Percentiles rank a stretch among this genome's conserved stretches.
These are phyloP conservation scores for Solanum dulcamara DNA, from an alignment of 257 asterid species.

Conservation along the genomic window DNA sequence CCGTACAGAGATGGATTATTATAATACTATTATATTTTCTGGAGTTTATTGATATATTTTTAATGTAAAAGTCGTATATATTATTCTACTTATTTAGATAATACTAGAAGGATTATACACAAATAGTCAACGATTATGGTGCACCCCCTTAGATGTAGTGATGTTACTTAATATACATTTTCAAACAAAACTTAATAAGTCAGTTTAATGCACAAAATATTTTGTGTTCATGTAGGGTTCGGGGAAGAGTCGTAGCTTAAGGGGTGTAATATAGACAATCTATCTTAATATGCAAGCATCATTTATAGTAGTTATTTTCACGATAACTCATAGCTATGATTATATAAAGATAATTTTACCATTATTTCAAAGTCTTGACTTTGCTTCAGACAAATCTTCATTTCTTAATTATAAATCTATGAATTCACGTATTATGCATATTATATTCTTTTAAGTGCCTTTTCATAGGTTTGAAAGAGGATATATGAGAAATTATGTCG, in stretches of 20 bases:
- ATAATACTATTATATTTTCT: neutral
- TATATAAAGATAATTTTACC: too few relatives aligned
- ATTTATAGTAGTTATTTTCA: too few relatives aligned
- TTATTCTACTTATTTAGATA: neutral
- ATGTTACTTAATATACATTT: neutral
- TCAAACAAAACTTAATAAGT: neutral
- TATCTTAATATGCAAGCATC: too few relatives aligned
- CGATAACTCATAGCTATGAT: too few relatives aligned
- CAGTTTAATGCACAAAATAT: too few relatives aligned
- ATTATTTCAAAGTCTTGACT: too few relatives aligned
- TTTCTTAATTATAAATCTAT: neutral
- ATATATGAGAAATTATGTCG: neutral
- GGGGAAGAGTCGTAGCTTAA: fast-evolving
- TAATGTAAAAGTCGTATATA: neutral
- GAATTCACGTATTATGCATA: neutral
- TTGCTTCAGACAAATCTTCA: neutral
- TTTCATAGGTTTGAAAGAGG: neutral
- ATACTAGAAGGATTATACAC: neutral
- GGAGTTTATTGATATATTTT: neutral
- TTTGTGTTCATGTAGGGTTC: fast-evolving
- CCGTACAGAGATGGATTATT: neutral
- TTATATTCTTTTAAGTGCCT: neutral
- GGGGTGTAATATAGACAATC: too few relatives aligned
- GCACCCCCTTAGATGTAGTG: neutral
- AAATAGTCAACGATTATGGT: neutral